These are phyloP conservation scores for Viola pubescens DNA, from an alignment of 441 rosid species.

Conservation along the genomic window DNA sequence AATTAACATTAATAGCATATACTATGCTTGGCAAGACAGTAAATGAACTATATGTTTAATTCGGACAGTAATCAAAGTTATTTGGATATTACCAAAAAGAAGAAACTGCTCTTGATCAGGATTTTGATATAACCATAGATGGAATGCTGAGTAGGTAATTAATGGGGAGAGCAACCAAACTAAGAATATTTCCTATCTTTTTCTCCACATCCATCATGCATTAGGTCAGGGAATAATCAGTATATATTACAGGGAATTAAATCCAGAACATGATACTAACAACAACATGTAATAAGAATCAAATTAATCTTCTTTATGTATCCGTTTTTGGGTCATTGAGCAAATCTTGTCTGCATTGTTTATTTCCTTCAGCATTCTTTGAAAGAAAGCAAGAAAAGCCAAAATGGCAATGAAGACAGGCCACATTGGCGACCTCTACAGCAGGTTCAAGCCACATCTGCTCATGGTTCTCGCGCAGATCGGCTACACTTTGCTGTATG, in stretches of 20 bases:
- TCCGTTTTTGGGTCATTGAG: not conserved
- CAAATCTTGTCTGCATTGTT: conserved; percentile 4
- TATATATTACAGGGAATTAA: conserved; percentile 8
- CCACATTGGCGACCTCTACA: not conserved
- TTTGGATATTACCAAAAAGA: too few species aligned
- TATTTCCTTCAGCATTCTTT: not conserved
- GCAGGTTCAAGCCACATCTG: conserved; percentile 45
- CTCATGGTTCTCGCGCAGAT: conserved; percentile 44
- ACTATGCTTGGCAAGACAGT: too few species aligned
- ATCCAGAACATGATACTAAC: conserved; percentile 32
- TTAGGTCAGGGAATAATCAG: not conserved
- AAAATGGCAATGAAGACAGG: conserved; percentile 10
- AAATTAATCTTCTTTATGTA: not conserved
- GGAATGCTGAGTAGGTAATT: not conserved
- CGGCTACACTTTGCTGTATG: conserved; percentile 46
- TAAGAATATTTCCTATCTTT: conserved; percentile 11
- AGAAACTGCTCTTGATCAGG: too few species aligned
- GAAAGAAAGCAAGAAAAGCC: not conserved
- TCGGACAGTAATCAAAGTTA: too few species aligned
- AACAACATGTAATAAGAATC: conserved; percentile 20
- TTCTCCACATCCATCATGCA: not conserved
- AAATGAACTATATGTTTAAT: too few species aligned
- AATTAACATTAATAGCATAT: too few species aligned
- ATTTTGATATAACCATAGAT: too few species aligned
- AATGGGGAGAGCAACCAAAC: not conserved